Conservation (phyloP, 2,329 filamentous ascomycete species). For the Phoma sp. region DNA sequence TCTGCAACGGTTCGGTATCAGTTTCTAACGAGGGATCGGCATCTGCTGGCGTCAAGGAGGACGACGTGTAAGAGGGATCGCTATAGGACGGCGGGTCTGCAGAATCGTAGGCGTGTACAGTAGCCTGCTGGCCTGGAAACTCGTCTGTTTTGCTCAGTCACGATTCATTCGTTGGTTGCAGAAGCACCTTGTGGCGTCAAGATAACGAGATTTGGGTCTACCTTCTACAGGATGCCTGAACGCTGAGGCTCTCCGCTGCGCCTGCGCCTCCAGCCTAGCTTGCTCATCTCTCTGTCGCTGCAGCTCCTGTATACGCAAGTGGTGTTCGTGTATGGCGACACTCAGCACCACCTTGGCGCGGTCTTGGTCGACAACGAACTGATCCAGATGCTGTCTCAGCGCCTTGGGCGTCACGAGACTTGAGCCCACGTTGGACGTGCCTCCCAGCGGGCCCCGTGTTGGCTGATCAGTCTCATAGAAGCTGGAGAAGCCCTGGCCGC, state of each 20-base stretch:
- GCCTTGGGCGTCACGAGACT: constrained; percentile 66
- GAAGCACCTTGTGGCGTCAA: constrained; percentile 15
- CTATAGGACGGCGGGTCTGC: constrained; percentile 20
- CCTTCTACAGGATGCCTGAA: constrained; percentile 81
- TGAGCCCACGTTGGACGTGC: constrained; percentile 63
- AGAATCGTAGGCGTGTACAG: constrained; percentile 47
- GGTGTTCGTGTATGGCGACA: constrained; percentile 95
- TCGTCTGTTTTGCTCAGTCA: constrained; percentile 59
- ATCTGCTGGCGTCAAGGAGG: constrained; percentile 34
- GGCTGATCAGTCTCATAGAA: constrained; percentile 68
- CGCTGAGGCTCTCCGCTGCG: constrained; percentile 71
- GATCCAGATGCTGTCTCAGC: constrained; percentile 89
- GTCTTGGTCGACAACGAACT: constrained; percentile 96
- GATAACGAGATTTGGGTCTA: constrained; percentile 39
- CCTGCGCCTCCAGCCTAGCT: constrained; percentile 74
- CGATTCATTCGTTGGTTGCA: constrained; percentile 12
- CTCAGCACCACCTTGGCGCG: constrained; percentile 93
- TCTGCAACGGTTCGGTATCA: constrained; percentile 64
- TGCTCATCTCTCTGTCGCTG: constrained; percentile 80
- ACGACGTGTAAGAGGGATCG: constrained; percentile 22
- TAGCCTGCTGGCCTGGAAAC: constrained; percentile 66
- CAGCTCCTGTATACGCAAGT: constrained; percentile 81
- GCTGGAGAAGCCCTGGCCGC: constrained; percentile 66
- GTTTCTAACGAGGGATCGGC: constrained; percentile 58
- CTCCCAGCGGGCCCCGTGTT: constrained; percentile 68